Conservation (phyloP, 2,329 filamentous ascomycete species). For the Orbilia brochopaga region DNA sequence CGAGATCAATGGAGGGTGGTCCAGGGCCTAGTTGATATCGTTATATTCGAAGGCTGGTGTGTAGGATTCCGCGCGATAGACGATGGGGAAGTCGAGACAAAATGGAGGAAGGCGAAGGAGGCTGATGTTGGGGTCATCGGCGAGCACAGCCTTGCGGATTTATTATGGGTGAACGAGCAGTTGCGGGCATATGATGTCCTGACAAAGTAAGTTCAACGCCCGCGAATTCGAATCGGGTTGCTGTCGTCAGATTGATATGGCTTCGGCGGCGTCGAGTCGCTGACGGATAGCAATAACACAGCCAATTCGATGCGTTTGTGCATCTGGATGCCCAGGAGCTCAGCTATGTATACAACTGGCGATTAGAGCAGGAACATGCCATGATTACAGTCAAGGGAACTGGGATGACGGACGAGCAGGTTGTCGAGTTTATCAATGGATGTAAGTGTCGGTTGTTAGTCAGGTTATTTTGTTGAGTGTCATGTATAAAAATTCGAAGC, state of each 20-base stretch:
- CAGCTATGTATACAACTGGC: constrained; percentile 81
- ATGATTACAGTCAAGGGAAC: constrained; percentile 70
- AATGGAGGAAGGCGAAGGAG: constrained; percentile 51
- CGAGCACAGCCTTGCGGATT: constrained; percentile 13
- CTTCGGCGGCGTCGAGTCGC: too few species aligned
- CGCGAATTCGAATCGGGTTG: too few species aligned
- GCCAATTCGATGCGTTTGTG: constrained; percentile 31
- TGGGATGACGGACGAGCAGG: constrained; percentile 83
- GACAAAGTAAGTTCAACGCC: constrained; percentile 19
- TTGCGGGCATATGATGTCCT: constrained; percentile 14
- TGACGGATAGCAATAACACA: background rate
- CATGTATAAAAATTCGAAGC: too few species aligned
- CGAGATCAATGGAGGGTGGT: constrained; percentile 68
- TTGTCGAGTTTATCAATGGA: constrained; percentile 67
- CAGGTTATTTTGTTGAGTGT: too few species aligned
- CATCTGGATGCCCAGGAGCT: constrained; percentile 70
- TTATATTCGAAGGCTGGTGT: constrained; percentile 93
- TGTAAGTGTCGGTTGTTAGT: too few species aligned
- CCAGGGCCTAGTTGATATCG: constrained; percentile 65
- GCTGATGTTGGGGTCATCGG: constrained; percentile 11
- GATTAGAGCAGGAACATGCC: constrained; percentile 77
- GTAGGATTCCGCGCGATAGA: constrained; percentile 76
- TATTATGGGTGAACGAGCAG: constrained; percentile 16
- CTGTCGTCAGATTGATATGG: too few species aligned
- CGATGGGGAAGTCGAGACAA: constrained; percentile 64